Evolutionary conservation across 75 land plant species (phyloP).

Genomic region (Isoetes taiwanensis): DNA sequence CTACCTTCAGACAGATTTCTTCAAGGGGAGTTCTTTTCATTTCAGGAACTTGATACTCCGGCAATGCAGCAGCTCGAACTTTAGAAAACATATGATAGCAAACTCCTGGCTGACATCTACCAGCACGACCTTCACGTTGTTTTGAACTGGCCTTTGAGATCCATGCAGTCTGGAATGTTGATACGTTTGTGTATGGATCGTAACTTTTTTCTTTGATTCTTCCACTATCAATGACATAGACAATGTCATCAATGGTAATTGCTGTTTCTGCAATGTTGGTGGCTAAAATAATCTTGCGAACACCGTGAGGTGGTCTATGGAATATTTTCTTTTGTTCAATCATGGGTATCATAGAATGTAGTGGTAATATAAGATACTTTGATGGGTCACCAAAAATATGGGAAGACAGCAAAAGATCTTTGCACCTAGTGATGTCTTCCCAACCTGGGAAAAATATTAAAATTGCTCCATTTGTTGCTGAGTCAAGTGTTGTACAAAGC

Average conservation of each 20-base stretch:
- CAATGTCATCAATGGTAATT: constrained; percentile 91
- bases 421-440: constrained; percentile 76
- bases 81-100: constrained; percentile 90
- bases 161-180: constrained; percentile 90
- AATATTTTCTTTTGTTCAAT: constrained; percentile 84
- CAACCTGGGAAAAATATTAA: constrained; percentile 92
- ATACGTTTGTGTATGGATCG: constrained; percentile 86
- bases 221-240: constrained; percentile 89
- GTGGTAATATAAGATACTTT: constrained; percentile 52
- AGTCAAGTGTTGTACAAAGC: constrained; percentile 34
- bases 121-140: constrained; percentile 92
- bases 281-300: constrained; percentile 77
- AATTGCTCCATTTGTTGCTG: constrained; percentile 58
- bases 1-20: constrained; percentile 90
- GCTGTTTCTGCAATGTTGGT: constrained; percentile 97
- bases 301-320: constrained; percentile 51
- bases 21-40: constrained; percentile 87
- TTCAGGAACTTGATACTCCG: constrained; percentile 84
- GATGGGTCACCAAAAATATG: constrained; percentile 48
- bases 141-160: constrained; percentile 87
- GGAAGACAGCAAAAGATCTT: constrained; percentile 38
- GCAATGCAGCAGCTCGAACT: constrained; percentile 43
- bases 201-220: constrained; percentile 92
- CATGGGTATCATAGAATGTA: constrained; percentile 86
- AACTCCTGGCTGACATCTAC: constrained; percentile 82